Evolutionary conservation across 441 rosid species (phyloP).

Genomic region (Populus tomentosa): DNA sequence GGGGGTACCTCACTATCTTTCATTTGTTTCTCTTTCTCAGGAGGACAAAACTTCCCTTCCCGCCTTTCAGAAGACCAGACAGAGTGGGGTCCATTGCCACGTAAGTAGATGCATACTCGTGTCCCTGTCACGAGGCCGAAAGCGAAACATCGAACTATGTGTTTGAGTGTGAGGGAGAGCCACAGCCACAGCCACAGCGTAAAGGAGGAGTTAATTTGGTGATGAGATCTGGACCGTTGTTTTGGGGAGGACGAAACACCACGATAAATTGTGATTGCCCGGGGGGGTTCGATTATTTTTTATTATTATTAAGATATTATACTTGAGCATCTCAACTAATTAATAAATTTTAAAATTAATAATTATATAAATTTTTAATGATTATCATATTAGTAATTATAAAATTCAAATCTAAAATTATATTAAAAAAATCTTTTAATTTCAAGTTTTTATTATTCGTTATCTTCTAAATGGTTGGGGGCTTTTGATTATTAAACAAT

Average conservation of each 20-base stretch:
- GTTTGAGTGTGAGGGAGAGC: constrained; percentile 7
- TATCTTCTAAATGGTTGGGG: too few species aligned
- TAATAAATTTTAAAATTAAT: too few species aligned
- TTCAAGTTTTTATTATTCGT: too few species aligned
- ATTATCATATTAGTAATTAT: too few species aligned
- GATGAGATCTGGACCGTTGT: constrained; percentile 34
- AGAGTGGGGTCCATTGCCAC: constrained; percentile 38
- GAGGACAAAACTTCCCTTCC: constrained; percentile 34
- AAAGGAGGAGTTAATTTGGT: not conserved
- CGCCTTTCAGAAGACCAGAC: constrained; percentile 33
- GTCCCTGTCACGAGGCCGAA: constrained; percentile 67
- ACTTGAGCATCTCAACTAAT: too few species aligned
- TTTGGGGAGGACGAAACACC: not conserved
- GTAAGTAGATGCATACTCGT: constrained; percentile 20
- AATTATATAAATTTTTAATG: too few species aligned
- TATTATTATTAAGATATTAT: too few species aligned
- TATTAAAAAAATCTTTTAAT: too few species aligned
- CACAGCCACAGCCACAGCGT: not conserved
- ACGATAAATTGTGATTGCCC: not conserved
- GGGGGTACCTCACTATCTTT: not conserved
- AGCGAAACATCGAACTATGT: constrained; percentile 53
- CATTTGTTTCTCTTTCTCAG: constrained; percentile 4
- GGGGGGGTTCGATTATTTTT: not conserved
- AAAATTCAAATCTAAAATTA: too few species aligned
- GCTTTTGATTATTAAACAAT: not conserved